These are phyloP conservation scores for Aspergillus fumigatus DNA, from an alignment of 2,329 filamentous ascomycete genomes.

Conservation along the genomic window DNA sequence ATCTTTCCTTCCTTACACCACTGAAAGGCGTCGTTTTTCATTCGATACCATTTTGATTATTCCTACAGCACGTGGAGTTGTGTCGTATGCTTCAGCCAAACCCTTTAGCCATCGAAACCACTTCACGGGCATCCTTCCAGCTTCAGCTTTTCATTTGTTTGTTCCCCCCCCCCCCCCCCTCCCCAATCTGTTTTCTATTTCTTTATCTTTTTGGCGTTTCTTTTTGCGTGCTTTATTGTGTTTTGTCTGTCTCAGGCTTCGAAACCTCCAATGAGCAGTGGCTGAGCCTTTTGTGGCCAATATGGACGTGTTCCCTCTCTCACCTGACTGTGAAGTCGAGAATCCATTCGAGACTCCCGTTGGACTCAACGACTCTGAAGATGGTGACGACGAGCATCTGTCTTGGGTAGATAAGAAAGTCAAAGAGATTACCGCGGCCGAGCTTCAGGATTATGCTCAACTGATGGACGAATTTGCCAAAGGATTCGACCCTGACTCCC, in stretches of 20 bases:
- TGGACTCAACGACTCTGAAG: constrained; percentile 7
- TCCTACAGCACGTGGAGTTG: not conserved
- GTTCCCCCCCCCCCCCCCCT: not conserved
- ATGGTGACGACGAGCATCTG: constrained; percentile 2
- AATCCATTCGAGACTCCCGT: not conserved
- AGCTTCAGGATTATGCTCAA: constrained; percentile 9
- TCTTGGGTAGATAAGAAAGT: constrained; percentile 9
- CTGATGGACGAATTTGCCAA: constrained; percentile 14
- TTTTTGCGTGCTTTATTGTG: not conserved
- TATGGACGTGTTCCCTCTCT: not conserved
- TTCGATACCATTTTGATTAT: not conserved
- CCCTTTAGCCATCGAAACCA: not conserved
- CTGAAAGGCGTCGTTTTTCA: not conserved
- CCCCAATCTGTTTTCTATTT: not conserved
- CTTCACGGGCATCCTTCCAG: not conserved
- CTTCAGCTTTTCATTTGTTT: not conserved
- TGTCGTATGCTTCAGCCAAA: not conserved
- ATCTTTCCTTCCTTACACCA: not conserved
- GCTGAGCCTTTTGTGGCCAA: not conserved
- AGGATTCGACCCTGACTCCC: constrained; percentile 17
- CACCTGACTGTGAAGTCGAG: not conserved
- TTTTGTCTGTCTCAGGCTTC: not conserved
- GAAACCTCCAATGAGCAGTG: not conserved
- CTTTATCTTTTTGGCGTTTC: not conserved
- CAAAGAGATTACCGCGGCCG: constrained; percentile 7